Conservation (phyloP, 225 moss, liverwort and hornwort genomes). For the Anthoceros angustus region DNA sequence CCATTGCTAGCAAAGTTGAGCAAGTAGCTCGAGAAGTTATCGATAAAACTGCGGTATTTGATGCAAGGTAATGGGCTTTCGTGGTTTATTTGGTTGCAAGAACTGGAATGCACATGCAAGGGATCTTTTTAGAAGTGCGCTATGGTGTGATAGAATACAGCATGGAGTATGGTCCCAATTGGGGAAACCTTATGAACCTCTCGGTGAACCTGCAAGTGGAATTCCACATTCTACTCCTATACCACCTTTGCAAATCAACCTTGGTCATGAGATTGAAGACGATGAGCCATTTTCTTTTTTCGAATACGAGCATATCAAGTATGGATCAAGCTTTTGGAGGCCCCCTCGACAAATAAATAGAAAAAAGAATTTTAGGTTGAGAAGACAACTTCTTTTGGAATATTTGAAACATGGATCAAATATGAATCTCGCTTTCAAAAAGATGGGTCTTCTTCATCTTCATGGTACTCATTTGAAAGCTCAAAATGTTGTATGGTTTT, state of each 20-base stretch:
- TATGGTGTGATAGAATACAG: conserved; percentile 37
- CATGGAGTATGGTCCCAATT: conserved; percentile 77
- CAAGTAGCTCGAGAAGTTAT: conserved; percentile 69
- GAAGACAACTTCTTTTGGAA: conserved; percentile 28
- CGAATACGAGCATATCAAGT: conserved; percentile 21
- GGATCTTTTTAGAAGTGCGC: neutral
- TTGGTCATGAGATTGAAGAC: conserved; percentile 7
- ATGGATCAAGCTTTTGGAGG: neutral
- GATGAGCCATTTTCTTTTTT: conserved; percentile 39
- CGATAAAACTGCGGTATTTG: conserved; percentile 44
- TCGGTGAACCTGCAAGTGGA: conserved; percentile 47
- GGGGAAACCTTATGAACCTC: conserved; percentile 54
- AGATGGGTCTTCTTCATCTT: conserved; percentile 72
- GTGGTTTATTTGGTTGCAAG: neutral
- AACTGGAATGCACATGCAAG: too few species aligned
- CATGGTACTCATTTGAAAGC: too few species aligned
- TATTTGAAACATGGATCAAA: conserved; percentile 28
- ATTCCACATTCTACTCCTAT: conserved; percentile 39
- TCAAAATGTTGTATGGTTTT: too few species aligned
- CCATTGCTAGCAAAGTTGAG: conserved; percentile 93
- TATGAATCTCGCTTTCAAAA: conserved; percentile 57
- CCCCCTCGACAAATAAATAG: conserved; percentile 14
- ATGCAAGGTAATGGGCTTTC: conserved; percentile 54
- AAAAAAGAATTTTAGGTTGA: conserved; percentile 16
- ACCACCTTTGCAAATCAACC: conserved; percentile 20